Evolutionary conservation across 352 stramenopile genomes (phyloP).

Genomic region (Plasmopara muralis): DNA sequence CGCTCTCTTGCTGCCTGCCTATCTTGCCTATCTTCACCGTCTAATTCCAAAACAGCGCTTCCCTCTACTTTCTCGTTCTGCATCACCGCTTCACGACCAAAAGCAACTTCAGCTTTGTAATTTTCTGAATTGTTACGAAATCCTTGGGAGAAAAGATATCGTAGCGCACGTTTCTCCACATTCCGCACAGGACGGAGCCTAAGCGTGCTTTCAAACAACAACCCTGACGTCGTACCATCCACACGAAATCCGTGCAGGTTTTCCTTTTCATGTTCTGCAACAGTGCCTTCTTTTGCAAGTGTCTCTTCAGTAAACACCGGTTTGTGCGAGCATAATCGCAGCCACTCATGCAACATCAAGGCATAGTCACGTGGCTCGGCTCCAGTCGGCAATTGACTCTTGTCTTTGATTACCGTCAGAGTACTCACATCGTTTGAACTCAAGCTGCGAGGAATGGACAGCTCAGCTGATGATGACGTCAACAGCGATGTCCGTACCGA

Average conservation of each 20-base stretch:
- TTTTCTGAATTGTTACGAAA: conserved; percentile 10
- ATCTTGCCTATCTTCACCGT: neutral
- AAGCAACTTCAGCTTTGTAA: no score
- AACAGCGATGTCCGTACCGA: conserved; percentile 5
- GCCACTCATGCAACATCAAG: conserved; percentile 54
- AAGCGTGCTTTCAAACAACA: conserved; percentile 69
- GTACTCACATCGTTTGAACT: conserved; percentile 24
- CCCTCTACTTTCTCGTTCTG: conserved; percentile 2
- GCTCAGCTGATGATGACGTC: neutral
- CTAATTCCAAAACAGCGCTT: neutral
- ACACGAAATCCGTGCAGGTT: conserved; percentile 56
- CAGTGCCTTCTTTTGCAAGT: conserved; percentile 1
- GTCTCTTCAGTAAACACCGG: conserved; percentile 35
- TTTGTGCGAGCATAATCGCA: conserved; percentile 60
- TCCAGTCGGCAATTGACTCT: conserved; percentile 3
- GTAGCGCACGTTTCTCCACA: conserved; percentile 45
- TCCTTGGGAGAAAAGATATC: conserved; percentile 66
- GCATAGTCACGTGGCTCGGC: conserved; percentile 32
- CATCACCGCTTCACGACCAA: no score
- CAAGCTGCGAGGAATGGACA: conserved; percentile 18
- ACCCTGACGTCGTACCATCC: conserved; percentile 49
- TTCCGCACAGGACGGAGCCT: conserved; percentile 54
- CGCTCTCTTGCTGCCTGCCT: neutral
- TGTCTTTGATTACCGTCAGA: conserved; percentile 14
- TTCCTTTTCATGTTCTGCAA: conserved; percentile 8